phyloP scores from a whole-genome alignment of 192 early-diverging fungal species.

The Coemansia sp. region DNA sequence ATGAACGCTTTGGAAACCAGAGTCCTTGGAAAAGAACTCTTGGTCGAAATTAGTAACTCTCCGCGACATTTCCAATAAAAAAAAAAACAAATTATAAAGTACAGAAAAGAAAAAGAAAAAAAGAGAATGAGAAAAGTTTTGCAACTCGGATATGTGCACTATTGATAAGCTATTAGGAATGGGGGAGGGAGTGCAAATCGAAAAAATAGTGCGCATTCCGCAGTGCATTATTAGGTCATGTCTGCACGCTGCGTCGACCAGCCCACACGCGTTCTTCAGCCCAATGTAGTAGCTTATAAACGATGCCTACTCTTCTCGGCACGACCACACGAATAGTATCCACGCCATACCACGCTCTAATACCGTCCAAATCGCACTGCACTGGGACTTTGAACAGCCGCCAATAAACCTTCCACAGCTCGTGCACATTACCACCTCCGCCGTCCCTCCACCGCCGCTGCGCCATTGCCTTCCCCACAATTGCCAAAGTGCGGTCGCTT shows the following conservation, averaged over 20 bases:
- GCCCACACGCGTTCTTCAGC: slow-evolving; percentile 19
- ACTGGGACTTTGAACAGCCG: slow-evolving; percentile 30
- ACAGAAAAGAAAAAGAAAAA: background rate
- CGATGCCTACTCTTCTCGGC: slow-evolving; percentile 9
- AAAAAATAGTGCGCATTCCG: background rate
- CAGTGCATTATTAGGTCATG: background rate
- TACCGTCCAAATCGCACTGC: slow-evolving; percentile 21
- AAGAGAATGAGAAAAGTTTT: background rate
- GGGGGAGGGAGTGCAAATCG: background rate
- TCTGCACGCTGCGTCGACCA: background rate
- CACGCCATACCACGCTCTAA: slow-evolving; percentile 28
- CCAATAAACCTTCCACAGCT: slow-evolving; percentile 47
- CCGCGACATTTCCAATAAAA: slow-evolving; percentile 23
- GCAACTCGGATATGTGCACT: background rate
- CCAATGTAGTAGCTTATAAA: slow-evolving; percentile 21
- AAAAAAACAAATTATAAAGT: background rate
- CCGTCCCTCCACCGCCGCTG: slow-evolving; percentile 31
- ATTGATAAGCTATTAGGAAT: background rate
- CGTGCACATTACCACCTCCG: slow-evolving; percentile 23
- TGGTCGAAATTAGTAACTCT: slow-evolving; percentile 47
- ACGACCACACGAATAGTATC: slow-evolving; percentile 25
- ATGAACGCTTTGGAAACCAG: slow-evolving; percentile 42
- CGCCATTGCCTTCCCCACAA: slow-evolving; percentile 49
- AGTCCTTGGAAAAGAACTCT: slow-evolving; percentile 31
- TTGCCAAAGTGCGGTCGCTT: slow-evolving; percentile 24